These are phyloP conservation scores for Pseudogymnoascus sp. DNA, from an alignment of 2,329 filamentous ascomycete species.

Conservation along the genomic window DNA sequence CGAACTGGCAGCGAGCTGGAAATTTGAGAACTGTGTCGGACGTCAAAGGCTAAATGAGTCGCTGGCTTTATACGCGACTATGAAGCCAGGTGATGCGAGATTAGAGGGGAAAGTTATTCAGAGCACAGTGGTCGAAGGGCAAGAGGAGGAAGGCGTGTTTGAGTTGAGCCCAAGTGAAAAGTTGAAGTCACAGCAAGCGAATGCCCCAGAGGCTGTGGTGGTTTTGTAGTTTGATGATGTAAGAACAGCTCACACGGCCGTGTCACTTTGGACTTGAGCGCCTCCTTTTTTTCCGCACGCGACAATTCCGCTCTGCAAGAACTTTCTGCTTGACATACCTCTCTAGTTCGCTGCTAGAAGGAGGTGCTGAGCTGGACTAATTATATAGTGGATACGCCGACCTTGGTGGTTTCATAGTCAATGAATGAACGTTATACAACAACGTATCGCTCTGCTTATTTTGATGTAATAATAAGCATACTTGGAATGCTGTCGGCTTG, in stretches of 20 bases:
- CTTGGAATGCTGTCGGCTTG: not conserved
- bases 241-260: not conserved
- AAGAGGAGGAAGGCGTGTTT: slow-evolving; percentile 25
- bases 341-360: not conserved
- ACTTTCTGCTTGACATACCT: not conserved
- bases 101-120: slow-evolving; percentile 28
- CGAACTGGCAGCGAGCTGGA: slow-evolving; percentile 42
- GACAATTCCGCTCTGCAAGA: not conserved
- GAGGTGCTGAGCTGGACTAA: not conserved
- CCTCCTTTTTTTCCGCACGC: not conserved
- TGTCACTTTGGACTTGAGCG: not conserved
- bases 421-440: not conserved
- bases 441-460: not conserved
- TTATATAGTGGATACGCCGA: not conserved
- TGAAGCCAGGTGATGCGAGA: slow-evolving; percentile 23
- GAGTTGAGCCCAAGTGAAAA: slow-evolving; percentile 28
- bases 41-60: slow-evolving; percentile 41
- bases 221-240: not conserved
- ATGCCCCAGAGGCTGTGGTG: not conserved
- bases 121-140: not conserved
- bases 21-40: slow-evolving; percentile 45
- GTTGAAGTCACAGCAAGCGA: slow-evolving; percentile 17
- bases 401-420: not conserved
- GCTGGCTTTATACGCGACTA: slow-evolving; percentile 22
- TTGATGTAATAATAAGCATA: not conserved